Base-by-base conservation (phyloP, 495 filamentous ascomycete genomes). In the Hypoxylon trugodes region DNA sequence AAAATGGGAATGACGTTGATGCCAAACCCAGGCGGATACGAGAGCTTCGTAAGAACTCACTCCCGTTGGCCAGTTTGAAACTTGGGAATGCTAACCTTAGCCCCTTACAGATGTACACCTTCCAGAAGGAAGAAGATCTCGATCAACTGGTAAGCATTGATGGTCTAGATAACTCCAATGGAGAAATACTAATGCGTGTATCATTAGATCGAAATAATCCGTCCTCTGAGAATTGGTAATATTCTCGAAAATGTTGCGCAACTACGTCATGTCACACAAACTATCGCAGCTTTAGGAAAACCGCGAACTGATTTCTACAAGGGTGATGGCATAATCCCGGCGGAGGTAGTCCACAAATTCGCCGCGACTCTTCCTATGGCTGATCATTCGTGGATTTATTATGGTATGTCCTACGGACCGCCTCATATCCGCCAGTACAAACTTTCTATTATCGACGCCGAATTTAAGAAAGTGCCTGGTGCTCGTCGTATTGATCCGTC, bases 201-300 rank as follows among this genome's bases (percentile, higher is more conserved):
- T 1, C 15, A 25, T 16, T 42, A 76, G 73, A 75, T 75, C 25
- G 74, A 76, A 46, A 78, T 81, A 24, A 84, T 85, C 60, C 75
- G 82, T 3, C 83, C 83, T 1, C 73, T 86, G 4, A 73, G 77
- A 3, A 74, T 80, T 36, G 66, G 76, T 41, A 75, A 77, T 49
- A 82, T 86, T 35, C 74, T 87, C 26, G 79, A 82, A 41, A 86
- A 87, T 65, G 79, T 83, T 26, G 81, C 83, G 24, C 80, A 84
- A 56, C 69, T 86, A 6, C 79, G 83, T 5, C 79, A 84, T 61
- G 77, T 82, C 26, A 78, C 77, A 21, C 81, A 84, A 57, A 73
- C 74, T 18, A 66, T 82, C 28, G 81, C 80, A 13, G 77, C 79
- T 3, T 63, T 66, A 25, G 80, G 77, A 36, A 69, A 65, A 18